These are phyloP conservation scores for Wickerhamomyces chambardii DNA, from an alignment of 805 yeast species.

Conservation along the genomic window DNA sequence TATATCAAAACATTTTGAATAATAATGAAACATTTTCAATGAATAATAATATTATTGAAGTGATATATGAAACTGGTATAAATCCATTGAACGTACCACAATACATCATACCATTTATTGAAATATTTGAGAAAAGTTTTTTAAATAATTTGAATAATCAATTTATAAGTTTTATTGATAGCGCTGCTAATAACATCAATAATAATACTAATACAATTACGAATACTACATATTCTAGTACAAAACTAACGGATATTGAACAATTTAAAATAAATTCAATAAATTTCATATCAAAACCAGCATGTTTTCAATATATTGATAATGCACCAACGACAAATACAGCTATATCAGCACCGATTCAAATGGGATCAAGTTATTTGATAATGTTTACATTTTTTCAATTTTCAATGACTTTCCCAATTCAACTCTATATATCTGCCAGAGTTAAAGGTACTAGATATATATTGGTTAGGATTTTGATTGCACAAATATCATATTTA, in stretches of 20 bases:
- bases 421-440: slow-evolving; percentile 38
- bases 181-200: too few species aligned
- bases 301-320: slow-evolving; percentile 27
- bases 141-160: neutral
- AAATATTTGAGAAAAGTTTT: slow-evolving; percentile 26
- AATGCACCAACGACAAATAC: slow-evolving; percentile 36
- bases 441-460: slow-evolving; percentile 34
- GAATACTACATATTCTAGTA: too few species aligned
- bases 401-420: slow-evolving; percentile 41
- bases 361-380: slow-evolving; percentile 65
- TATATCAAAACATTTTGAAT: slow-evolving; percentile 15
- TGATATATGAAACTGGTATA: slow-evolving; percentile 53
- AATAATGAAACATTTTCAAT: slow-evolving; percentile 11
- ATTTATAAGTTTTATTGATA: slow-evolving; percentile 2
- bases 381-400: slow-evolving; percentile 68
- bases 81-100: slow-evolving; percentile 40
- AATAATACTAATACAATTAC: slow-evolving; percentile 12
- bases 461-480: slow-evolving; percentile 36
- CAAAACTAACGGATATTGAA: neutral
- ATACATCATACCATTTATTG: slow-evolving; percentile 36
- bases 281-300: slow-evolving; percentile 4
- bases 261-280: neutral
- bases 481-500: slow-evolving; percentile 43
- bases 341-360: slow-evolving; percentile 54
- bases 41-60: slow-evolving; percentile 21